phyloP scores from a whole-genome alignment of 306 rosid species.

The Gillenia trifoliata region DNA sequence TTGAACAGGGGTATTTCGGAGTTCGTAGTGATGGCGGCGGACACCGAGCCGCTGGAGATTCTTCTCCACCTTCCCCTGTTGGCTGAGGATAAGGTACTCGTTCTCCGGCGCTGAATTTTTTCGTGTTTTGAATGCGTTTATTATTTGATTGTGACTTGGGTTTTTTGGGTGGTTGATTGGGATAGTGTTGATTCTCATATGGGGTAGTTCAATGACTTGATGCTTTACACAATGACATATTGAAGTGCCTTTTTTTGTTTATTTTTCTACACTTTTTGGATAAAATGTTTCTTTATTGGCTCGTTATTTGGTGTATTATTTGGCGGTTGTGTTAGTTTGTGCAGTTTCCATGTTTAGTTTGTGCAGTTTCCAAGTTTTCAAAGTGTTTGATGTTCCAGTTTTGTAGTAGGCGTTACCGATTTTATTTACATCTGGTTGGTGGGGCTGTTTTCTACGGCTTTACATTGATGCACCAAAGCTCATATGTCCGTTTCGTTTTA shows the following conservation, averaged over 20 bases:
- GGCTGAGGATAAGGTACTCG: constrained; percentile 79
- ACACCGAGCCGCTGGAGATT: constrained; percentile 85
- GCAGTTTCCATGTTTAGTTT: background rate
- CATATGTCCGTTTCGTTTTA: background rate
- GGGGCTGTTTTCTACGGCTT: background rate
- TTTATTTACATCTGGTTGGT: background rate
- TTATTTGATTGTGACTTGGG: background rate
- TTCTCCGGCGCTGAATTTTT: background rate
- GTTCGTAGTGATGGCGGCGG: constrained; percentile 87
- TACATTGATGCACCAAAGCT: background rate
- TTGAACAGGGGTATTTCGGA: constrained; percentile 85
- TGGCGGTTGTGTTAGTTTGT: background rate
- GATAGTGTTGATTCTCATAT: background rate
- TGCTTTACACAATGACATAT: background rate
- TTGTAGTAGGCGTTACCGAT: background rate
- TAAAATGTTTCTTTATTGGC: background rate
- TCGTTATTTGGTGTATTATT: background rate
- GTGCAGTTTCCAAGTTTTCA: background rate
- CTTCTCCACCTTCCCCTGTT: constrained; percentile 86
- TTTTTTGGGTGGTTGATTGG: background rate
- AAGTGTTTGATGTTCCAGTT: background rate
- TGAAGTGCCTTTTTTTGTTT: background rate
- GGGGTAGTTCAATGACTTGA: background rate
- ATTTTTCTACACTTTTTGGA: background rate
- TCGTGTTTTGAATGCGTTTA: background rate